Evolutionary conservation across 2,329 filamentous ascomycete genomes (phyloP).

Genomic region (Magnaporthales sp.): DNA sequence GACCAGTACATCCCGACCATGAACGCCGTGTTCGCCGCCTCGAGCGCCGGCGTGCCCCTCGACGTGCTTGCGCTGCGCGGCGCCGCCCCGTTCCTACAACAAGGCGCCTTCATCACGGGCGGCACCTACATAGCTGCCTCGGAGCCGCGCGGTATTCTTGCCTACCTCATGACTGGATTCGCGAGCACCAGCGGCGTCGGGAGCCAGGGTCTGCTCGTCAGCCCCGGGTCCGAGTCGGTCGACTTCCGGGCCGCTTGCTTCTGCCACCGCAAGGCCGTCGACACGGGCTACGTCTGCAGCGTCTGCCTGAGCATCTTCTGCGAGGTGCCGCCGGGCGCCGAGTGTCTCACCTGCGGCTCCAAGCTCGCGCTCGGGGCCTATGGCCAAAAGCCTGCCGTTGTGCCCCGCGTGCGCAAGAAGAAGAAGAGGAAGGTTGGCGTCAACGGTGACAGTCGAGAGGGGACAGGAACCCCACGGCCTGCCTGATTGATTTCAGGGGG

Average conservation of each 20-base stretch:
- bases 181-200: constrained; percentile 24
- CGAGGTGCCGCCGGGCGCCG: constrained; percentile 48
- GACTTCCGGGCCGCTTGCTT: constrained; percentile 99
- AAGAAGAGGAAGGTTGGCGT: constrained; percentile 52
- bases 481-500: neutral
- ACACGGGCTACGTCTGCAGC: constrained; percentile 90
- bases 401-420: constrained; percentile 65
- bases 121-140: constrained; percentile 45
- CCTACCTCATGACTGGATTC: constrained; percentile 93
- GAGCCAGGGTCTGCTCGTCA: constrained; percentile 41
- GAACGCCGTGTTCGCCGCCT: constrained; percentile 95
- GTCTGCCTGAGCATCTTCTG: constrained; percentile 96
- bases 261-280: constrained; percentile 84
- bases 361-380: constrained; percentile 67
- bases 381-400: constrained; percentile 67
- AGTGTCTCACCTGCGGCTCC: constrained; percentile 79
- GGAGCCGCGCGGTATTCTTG: constrained; percentile 65
- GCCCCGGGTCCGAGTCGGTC: constrained; percentile 75
- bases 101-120: constrained; percentile 61
- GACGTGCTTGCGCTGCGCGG: constrained; percentile 84
- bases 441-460: constrained; percentile 43
- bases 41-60: constrained; percentile 79
- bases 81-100: constrained; percentile 85
- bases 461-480: constrained; percentile 41
- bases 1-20: constrained; percentile 96